Conservation (phyloP, 257 asterid genomes). For the Anisodus tanguticus region DNA sequence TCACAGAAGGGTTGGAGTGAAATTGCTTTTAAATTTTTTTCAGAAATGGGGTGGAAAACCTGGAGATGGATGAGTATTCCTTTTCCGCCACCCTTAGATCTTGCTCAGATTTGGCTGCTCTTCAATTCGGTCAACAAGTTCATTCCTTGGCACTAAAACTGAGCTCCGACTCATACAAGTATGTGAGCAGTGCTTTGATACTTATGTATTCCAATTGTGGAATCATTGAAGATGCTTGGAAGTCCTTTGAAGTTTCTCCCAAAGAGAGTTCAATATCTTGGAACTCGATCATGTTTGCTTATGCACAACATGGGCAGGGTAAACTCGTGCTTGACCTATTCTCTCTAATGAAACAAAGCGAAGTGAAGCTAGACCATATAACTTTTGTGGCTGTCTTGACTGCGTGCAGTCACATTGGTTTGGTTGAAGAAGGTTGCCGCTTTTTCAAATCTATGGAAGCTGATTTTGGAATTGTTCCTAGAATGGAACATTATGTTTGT, state of each 20-base stretch:
- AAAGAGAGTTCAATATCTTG: slow-evolving; percentile 69
- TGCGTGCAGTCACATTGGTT: slow-evolving; percentile 89
- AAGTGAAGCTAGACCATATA: slow-evolving; percentile 73
- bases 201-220: slow-evolving; percentile 91
- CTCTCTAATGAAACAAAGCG: slow-evolving; percentile 49
- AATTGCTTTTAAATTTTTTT: slow-evolving; percentile 58
- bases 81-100: slow-evolving; percentile 73
- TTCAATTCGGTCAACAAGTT: slow-evolving; percentile 67
- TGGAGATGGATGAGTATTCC: slow-evolving; percentile 70
- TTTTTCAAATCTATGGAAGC: slow-evolving; percentile 67
- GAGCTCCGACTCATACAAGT: slow-evolving; percentile 61
- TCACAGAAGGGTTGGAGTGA: slow-evolving; percentile 77
- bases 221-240: slow-evolving; percentile 66
- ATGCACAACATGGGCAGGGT: slow-evolving; percentile 90
- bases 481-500: slow-evolving; percentile 89
- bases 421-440: slow-evolving; percentile 70
- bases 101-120: slow-evolving; percentile 87
- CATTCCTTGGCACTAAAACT: slow-evolving; percentile 65
- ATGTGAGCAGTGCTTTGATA: slow-evolving; percentile 72
- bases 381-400: slow-evolving; percentile 84
- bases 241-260: slow-evolving; percentile 64
- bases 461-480: slow-evolving; percentile 57
- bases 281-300: slow-evolving; percentile 83
- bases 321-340: slow-evolving; percentile 68
- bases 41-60: slow-evolving; percentile 50